Base-by-base conservation (phyloP, 495 filamentous ascomycete species). In the Penicillium nucicola region DNA sequence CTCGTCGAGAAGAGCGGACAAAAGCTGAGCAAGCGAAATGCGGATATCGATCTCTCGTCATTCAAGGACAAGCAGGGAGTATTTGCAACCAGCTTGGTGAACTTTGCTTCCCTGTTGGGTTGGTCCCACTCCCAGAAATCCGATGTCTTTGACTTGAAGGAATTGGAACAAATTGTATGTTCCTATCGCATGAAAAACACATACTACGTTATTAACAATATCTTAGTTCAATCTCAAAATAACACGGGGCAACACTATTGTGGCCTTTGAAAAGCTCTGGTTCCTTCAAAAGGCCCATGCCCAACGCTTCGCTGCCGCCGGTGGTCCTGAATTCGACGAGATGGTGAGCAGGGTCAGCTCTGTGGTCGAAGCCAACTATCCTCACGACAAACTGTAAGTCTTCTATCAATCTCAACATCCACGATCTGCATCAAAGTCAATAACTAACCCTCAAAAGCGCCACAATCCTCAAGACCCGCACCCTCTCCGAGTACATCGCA, bases 11-110 rank as follows among this genome's bases (percentile, higher is more conserved):
- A 78, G 52, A 70, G 83, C 31, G 77, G 82, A 9, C 84, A 89
- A 55, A 98, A 98, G 67, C 76, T 97, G 36, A 96, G 91, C 72
- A 98, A 98, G 67, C 82, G 93, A 30, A 83, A 87, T 28, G 73
- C 78, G 2, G 85, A 87, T 46, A 81, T 89, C 22, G 81, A 88
- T 62, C 77, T 96, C 15, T 68, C 74, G 4, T 80, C 75, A 19
- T 93, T 88, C 68, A 76, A 81, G 46, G 80, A 88, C 35, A 65
- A 77, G 28, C 63, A 75, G 25, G 84, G 85, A 4, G 78, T 90
- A 44, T 81, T 95, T 31, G 83, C 93, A 1, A 77, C 85, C 20
- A 77, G 87, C 0, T 69, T 98, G 23, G 73, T 85, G 18, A 97
- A 97, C 64, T 97, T 92, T 70, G 81, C 88, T 19, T 81, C 88